Evolutionary conservation across 495 filamentous ascomycete species (phyloP).

Genomic region (Podospora fimiseda): DNA sequence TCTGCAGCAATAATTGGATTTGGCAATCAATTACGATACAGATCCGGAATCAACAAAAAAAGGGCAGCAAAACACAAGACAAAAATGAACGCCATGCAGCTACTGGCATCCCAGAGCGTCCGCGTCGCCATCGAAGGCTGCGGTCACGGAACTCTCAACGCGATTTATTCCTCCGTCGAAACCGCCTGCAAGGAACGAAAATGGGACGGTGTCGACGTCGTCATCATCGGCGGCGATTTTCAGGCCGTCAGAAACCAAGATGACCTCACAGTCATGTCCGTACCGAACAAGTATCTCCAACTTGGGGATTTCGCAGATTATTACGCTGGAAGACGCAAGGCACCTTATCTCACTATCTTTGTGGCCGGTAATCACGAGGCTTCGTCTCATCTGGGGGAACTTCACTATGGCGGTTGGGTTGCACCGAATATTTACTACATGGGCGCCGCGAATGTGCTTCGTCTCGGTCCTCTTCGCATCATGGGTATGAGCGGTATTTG

Average conservation of each 20-base stretch:
- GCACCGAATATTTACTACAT: slow-evolving; percentile 96
- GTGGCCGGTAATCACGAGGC: slow-evolving; percentile 94
- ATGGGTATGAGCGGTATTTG: slow-evolving; percentile 91
- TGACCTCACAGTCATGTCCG: slow-evolving; percentile 80
- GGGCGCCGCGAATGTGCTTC: slow-evolving; percentile 81
- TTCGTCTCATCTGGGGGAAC: slow-evolving; percentile 74
- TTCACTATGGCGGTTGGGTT: slow-evolving; percentile 96
- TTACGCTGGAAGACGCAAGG: slow-evolving; percentile 69
- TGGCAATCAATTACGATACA: too few relatives aligned
- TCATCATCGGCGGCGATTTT: slow-evolving; percentile 90
- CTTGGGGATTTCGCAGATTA: slow-evolving; percentile 90
- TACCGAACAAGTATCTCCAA: slow-evolving; percentile 73
- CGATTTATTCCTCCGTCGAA: slow-evolving; percentile 75
- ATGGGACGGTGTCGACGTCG: slow-evolving; percentile 71
- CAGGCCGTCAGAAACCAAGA: slow-evolving; percentile 79
- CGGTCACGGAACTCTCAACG: slow-evolving; percentile 83
- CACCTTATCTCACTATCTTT: slow-evolving; percentile 87
- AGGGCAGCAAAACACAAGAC: slow-evolving; percentile 16
- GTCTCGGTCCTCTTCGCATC: slow-evolving; percentile 76
- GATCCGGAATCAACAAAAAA: too few relatives aligned
- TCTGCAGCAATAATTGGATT: too few relatives aligned
- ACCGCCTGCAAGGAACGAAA: slow-evolving; percentile 54
- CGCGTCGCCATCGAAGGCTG: slow-evolving; percentile 70
- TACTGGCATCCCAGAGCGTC: too few relatives aligned
- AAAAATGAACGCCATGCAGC: too few relatives aligned